Evolutionary conservation across 768 basidiomycete species (phyloP).

Genomic region (Phylloporus arenicola): DNA sequence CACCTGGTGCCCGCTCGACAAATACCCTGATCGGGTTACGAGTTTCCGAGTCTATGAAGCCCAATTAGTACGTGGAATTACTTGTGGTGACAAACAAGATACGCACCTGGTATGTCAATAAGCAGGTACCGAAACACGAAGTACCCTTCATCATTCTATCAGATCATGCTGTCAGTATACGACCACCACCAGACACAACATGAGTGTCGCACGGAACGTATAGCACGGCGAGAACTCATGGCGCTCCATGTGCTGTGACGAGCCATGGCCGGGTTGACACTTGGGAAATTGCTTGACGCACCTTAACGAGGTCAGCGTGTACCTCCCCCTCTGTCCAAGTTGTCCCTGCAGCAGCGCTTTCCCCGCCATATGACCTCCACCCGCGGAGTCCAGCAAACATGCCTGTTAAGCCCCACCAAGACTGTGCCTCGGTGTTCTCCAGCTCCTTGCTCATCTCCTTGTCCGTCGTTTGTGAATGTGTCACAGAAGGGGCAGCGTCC

Average conservation of each 20-base stretch:
- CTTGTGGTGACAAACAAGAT: constrained; percentile 16
- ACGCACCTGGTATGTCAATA: constrained; percentile 74
- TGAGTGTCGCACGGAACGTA: background rate
- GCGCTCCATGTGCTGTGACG: background rate
- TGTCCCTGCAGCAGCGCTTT: constrained; percentile 36
- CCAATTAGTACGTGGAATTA: constrained; percentile 7
- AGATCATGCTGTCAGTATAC: constrained; percentile 8
- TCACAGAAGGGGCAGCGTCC: constrained; percentile 39
- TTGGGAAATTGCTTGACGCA: constrained; percentile 31
- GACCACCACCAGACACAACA: constrained; percentile 3
- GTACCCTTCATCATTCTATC: constrained; percentile 68
- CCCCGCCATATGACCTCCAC: constrained; percentile 28
- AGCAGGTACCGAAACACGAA: constrained; percentile 75
- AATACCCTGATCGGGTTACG: constrained; percentile 62
- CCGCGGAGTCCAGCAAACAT: constrained; percentile 63
- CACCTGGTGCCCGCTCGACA: constrained; percentile 60
- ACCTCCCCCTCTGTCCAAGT: constrained; percentile 72
- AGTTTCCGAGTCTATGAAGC: constrained; percentile 50
- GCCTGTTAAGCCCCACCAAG: constrained; percentile 54
- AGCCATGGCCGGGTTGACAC: background rate
- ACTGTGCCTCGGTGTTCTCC: constrained; percentile 27
- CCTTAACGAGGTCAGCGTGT: constrained; percentile 72
- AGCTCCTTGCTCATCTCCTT: constrained; percentile 28
- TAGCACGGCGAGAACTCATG: constrained; percentile 1
- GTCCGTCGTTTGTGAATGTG: constrained; percentile 26